phyloP scores from a whole-genome alignment of 371 early-diverging fungal species.

The Syncephalastrum monosporum region DNA sequence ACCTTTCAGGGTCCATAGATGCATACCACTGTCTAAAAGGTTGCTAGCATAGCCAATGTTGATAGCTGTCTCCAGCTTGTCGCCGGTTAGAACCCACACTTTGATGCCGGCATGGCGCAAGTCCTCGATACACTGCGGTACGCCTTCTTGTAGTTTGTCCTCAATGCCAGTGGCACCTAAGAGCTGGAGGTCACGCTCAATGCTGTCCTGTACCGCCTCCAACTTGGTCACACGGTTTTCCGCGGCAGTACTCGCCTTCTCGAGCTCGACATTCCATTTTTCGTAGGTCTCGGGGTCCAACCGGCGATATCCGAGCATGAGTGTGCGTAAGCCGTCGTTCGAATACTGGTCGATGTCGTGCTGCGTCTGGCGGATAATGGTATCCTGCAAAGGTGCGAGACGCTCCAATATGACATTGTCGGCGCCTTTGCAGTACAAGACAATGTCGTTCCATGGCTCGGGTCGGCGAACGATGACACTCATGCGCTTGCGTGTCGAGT shows the following conservation, averaged over 20 bases:
- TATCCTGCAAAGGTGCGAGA: slow-evolving; percentile 25
- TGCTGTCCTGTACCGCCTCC: slow-evolving; percentile 69
- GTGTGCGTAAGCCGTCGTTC: slow-evolving; percentile 85
- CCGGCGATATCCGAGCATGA: slow-evolving; percentile 79
- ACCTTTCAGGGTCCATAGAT: slow-evolving; percentile 71
- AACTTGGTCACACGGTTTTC: slow-evolving; percentile 75
- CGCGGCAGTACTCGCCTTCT: slow-evolving; percentile 69
- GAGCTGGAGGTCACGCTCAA: slow-evolving; percentile 79
- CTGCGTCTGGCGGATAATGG: slow-evolving; percentile 52
- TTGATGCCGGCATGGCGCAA: slow-evolving; percentile 92
- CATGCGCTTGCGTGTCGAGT: slow-evolving; percentile 94
- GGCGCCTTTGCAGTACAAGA: slow-evolving; percentile 95
- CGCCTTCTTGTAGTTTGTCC: slow-evolving; percentile 97
- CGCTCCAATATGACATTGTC: slow-evolving; percentile 91
- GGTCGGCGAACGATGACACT: slow-evolving; percentile 84
- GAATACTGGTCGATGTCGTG: slow-evolving; percentile 74
- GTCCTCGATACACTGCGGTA: slow-evolving; percentile 86
- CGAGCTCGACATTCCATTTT: slow-evolving; percentile 66
- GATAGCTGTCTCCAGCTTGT: slow-evolving; percentile 99
- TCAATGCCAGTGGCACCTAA: slow-evolving; percentile 98
- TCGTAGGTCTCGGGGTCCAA: slow-evolving; percentile 70
- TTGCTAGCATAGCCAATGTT: slow-evolving; percentile 93
- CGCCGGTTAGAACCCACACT: slow-evolving; percentile 99
- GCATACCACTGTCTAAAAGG: slow-evolving; percentile 72
- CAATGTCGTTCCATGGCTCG: slow-evolving; percentile 73